Evolutionary conservation across 2,329 filamentous ascomycete genomes (phyloP).

Genomic region (Hypoxylon sp.): DNA sequence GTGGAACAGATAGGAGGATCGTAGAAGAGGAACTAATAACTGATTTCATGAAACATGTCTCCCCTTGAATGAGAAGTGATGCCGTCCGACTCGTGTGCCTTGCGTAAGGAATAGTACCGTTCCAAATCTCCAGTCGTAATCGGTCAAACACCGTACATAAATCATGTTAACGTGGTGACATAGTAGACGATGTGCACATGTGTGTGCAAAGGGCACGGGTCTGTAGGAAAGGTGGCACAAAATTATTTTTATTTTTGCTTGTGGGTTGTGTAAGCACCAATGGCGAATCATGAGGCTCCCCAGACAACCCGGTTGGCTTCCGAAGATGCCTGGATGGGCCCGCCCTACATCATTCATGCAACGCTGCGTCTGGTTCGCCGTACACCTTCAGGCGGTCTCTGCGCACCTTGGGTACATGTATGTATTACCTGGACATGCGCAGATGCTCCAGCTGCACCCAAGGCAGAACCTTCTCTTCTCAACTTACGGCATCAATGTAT

Average conservation of each 20-base stretch:
- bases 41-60: neutral
- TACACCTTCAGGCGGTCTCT: no score
- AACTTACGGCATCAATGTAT: no score
- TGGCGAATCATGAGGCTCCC: neutral
- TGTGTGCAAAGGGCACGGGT: no score
- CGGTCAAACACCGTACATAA: no score
- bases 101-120: no score
- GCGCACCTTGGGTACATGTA: no score
- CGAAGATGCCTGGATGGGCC: neutral
- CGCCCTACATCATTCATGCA: constrained; percentile 5
- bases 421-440: no score
- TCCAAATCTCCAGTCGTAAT: no score
- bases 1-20: neutral
- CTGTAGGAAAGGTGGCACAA: neutral
- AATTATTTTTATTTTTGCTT: neutral
- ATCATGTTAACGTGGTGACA: neutral
- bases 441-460: no score
- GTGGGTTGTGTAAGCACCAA: neutral
- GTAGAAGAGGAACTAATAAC: neutral
- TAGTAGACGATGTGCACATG: neutral
- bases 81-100: neutral
- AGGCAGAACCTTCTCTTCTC: no score
- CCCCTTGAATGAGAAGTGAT: neutral
- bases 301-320: neutral
- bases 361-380: neutral